These are phyloP conservation scores for Coniophora puteana DNA, from an alignment of 1,284 basidiomycete species.

Conservation along the genomic window DNA sequence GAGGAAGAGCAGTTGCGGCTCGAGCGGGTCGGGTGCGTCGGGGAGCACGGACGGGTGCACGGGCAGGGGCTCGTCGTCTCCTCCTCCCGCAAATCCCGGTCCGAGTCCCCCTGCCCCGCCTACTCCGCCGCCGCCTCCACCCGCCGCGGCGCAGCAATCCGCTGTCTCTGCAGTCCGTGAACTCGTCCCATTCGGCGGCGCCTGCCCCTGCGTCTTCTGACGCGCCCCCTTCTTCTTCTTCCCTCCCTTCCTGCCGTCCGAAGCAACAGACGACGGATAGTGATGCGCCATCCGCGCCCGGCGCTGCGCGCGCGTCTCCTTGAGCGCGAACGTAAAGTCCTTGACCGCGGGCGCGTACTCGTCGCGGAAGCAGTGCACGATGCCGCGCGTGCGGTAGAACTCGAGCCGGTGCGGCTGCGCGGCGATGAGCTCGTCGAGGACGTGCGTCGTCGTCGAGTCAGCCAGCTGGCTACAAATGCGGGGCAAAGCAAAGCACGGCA, in stretches of 20 bases:
- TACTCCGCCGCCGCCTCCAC: conserved; percentile 40
- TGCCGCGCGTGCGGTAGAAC: conserved; percentile 77
- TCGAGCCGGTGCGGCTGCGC: conserved; percentile 69
- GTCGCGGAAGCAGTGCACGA: conserved; percentile 81
- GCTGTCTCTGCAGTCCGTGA: too few species aligned
- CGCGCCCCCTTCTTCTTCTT: conserved; percentile 47
- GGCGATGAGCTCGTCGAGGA: conserved; percentile 72
- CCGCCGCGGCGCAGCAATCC: too few species aligned
- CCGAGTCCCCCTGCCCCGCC: too few species aligned
- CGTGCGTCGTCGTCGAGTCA: conserved; percentile 69
- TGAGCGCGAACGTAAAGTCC: conserved; percentile 75
- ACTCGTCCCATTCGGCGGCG: conserved; percentile 60
- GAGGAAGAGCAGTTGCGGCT: conserved; percentile 77
- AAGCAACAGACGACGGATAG: conserved; percentile 30
- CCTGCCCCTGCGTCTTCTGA: conserved; percentile 52
- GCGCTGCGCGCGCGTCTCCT: conserved; percentile 65
- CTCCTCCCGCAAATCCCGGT: too few species aligned
- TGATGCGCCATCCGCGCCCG: conserved; percentile 56
- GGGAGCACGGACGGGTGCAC: conserved; percentile 67
- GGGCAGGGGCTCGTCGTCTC: conserved; percentile 46
- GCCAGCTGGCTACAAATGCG: conserved; percentile 78
- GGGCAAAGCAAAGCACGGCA: too few species aligned
- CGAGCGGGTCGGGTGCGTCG: conserved; percentile 76
- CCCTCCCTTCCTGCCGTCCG: conserved; percentile 42
- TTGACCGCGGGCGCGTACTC: conserved; percentile 68